Conservation (phyloP, 2,329 filamentous ascomycete species). For the Pseudogymnoascus sp. region DNA sequence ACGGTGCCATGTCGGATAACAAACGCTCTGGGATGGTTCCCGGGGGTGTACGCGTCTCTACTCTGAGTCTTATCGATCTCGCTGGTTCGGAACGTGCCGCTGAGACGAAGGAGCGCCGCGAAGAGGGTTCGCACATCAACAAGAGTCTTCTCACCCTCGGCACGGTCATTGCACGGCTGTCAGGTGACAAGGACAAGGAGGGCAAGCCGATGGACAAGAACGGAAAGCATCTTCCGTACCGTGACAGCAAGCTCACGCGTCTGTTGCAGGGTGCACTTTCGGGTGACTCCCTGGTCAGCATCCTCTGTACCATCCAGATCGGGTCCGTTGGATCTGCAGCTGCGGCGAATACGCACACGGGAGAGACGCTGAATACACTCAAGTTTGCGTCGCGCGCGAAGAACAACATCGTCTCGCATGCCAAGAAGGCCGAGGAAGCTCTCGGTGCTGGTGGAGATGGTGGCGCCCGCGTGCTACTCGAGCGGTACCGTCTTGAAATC, state of each 20-base stretch:
- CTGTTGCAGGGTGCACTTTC: conserved; percentile 87
- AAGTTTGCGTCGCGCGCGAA: conserved; percentile 96
- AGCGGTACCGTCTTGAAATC: conserved; percentile 92
- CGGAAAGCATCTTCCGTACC: conserved; percentile 86
- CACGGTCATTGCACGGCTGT: conserved; percentile 89
- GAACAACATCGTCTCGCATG: conserved; percentile 96
- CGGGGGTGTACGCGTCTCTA: conserved; percentile 90
- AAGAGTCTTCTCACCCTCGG: conserved; percentile 92
- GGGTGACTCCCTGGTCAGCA: conserved; percentile 90
- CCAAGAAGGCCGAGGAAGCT: conserved; percentile 88
- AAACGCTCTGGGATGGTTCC: conserved; percentile 66
- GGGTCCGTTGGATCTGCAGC: conserved; percentile 67
- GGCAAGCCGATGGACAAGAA: conserved; percentile 68
- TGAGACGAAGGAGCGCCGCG: conserved; percentile 85
- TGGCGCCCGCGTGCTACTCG: conserved; percentile 76
- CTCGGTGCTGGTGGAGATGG: conserved; percentile 73
- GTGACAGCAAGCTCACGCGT: conserved; percentile 94
- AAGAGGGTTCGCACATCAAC: conserved; percentile 96
- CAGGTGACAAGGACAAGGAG: conserved; percentile 77
- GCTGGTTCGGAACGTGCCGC: conserved; percentile 94
- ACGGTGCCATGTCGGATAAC: conserved; percentile 40
- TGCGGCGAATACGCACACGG: conserved; percentile 63
- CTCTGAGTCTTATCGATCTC: conserved; percentile 88
- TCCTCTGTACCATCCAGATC: conserved; percentile 91
- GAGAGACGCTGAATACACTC: conserved; percentile 88